phyloP scores from a whole-genome alignment of 176 grass and related monocot genomes.

The Elaeis guineensis region DNA sequence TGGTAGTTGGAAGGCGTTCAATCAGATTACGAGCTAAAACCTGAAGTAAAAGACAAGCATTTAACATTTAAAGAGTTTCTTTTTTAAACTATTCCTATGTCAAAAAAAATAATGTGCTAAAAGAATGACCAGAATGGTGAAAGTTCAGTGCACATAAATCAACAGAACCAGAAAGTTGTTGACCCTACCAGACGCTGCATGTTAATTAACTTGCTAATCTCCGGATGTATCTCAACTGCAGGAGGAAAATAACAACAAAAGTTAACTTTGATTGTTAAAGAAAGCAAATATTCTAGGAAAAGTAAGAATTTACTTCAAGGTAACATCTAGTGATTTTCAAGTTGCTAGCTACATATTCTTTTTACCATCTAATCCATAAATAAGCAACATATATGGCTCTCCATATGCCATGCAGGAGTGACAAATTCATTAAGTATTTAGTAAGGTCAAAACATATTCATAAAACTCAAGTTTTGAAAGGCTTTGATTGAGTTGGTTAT shows the following conservation, averaged over 20 bases:
- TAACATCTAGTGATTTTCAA: not conserved
- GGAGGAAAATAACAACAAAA: conserved; percentile 14
- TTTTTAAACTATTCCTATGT: not conserved
- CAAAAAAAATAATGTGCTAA: too few species aligned
- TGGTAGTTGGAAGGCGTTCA: conserved; percentile 65
- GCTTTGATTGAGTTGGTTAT: too few species aligned
- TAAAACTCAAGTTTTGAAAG: too few species aligned
- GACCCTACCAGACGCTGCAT: conserved; percentile 90
- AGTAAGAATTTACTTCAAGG: not conserved
- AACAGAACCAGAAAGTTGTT: conserved; percentile 17
- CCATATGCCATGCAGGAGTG: too few species aligned
- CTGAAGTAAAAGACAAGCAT: conserved; percentile 30
- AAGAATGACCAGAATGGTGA: too few species aligned
- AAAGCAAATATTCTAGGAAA: not conserved
- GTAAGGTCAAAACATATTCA: too few species aligned
- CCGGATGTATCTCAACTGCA: conserved; percentile 65
- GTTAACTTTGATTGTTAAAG: conserved; percentile 19
- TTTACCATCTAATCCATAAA: too few species aligned
- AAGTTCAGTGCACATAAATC: not conserved
- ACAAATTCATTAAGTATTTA: too few species aligned
- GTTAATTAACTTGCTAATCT: conserved; percentile 57
- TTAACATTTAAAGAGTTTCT: not conserved
- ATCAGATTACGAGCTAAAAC: conserved; percentile 79
- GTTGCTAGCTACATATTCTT: too few species aligned
- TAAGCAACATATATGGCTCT: too few species aligned